Base-by-base conservation (phyloP, 257 asterid species). In the Jacaranda mimosifolia region DNA sequence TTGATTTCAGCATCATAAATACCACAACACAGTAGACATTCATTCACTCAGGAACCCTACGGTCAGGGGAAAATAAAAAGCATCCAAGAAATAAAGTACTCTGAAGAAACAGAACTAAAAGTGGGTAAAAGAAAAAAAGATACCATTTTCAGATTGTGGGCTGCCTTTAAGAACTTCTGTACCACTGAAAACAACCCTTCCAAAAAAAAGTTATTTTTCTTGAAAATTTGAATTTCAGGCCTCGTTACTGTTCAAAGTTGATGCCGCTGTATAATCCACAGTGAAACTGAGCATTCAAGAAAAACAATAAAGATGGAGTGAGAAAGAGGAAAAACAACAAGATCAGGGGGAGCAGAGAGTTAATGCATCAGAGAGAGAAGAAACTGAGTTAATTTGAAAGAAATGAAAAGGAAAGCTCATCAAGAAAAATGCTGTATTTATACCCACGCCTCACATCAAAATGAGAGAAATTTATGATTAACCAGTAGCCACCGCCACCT, bases 131-230 rank as follows among this genome's bases (percentile, higher is more conserved):
- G 32, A 18, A 63, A 70, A 63, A 63, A 78, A 63, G 43, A 72
- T 79, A 79, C 82, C 82, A 72, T 63, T 53, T 68, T 64, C 78
- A 72, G 78, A 72, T 42, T 79, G 68, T 60, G 49, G 14, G 60
- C 70, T 73, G 75, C 55, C 55, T 46, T 18, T 68, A 48, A 48
- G 58, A 68, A 26, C 59, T 11, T 12, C 13, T 48, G 58, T 21
- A 45, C 56, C 10, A 11, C 12, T 48, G 40, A 42, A 57, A 53
- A 40, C 64, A 56, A 35, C 56, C 73, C 77, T 78, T 46, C 40
- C 13, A 46, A 66, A 69, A n/a, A 45, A 32, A 9, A 12, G 17
- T n/a, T 12, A 3, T 32, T 49, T 73, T 73, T 73, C 70, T 14
- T 5, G 70, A 43, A 57, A 68, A 17, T 36, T 79, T 53, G 55